A percentile compares a stretch with the other conserved stretches of the same genome.
phyloP scores from a whole-genome alignment of 2,329 filamentous ascomycete species.

The Chaetomium strumarium region DNA sequence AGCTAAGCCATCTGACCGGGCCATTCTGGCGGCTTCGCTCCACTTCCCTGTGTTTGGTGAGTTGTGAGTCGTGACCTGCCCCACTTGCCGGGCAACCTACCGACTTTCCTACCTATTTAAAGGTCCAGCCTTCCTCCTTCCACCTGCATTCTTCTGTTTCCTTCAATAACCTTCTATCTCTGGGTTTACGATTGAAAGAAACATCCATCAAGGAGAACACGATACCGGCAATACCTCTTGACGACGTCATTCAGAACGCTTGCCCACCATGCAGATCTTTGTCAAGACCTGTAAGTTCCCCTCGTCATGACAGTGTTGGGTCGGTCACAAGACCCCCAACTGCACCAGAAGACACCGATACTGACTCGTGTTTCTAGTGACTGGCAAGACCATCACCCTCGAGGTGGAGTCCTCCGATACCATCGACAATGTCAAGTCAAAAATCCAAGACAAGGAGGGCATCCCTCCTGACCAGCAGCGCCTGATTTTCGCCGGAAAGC shows the following conservation, averaged over 20 bases:
- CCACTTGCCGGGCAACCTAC: conserved; percentile 26
- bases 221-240: conserved; percentile 7
- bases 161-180: conserved; percentile 16
- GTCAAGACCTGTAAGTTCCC: conserved; percentile 80
- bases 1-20: conserved; percentile 15
- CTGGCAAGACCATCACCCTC: conserved; percentile 82
- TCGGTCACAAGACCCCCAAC: conserved; percentile 25
- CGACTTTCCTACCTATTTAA: conserved; percentile 25
- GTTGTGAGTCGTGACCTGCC: conserved; percentile 19
- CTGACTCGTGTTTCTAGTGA: conserved; percentile 44
- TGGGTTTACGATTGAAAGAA: conserved; percentile 12
- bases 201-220: neutral
- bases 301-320: conserved; percentile 25
- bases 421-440: conserved; percentile 82
- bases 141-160: conserved; percentile 24
- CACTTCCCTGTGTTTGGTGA: conserved; percentile 20
- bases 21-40: conserved; percentile 24
- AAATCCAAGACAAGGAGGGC: conserved; percentile 89
- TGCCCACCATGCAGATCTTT: conserved; percentile 81
- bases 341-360: conserved; percentile 38
- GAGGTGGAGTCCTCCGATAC: conserved; percentile 74
- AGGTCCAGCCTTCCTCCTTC: conserved; percentile 20
- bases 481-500: conserved; percentile 65
- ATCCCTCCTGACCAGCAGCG: conserved; percentile 83
- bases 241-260: conserved; percentile 31